Evolutionary conservation across 2,329 filamentous ascomycete genomes (phyloP).

Genomic region (Fusarium staphyleae): DNA sequence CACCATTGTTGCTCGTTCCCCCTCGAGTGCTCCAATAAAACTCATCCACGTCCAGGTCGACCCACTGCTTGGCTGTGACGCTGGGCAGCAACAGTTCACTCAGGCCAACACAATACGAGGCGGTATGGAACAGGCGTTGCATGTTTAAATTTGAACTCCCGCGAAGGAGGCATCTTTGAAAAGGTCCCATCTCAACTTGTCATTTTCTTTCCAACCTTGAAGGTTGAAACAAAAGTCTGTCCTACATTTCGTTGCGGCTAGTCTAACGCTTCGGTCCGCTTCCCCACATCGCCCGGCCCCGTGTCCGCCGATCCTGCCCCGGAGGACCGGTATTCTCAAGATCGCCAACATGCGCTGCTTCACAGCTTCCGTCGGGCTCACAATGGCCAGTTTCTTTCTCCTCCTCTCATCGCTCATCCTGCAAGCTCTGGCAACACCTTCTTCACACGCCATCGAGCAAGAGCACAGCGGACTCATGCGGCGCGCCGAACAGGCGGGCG

Average conservation of each 20-base stretch:
- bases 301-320: constrained; percentile 11
- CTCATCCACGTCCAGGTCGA: constrained; percentile 39
- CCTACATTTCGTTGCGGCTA: not conserved
- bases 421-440: constrained; percentile 3
- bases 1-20: constrained; percentile 22
- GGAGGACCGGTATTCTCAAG: constrained; percentile 2
- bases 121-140: constrained; percentile 19
- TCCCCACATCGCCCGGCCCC: constrained; percentile 27
- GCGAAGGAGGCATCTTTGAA: not conserved
- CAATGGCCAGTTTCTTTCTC: constrained; percentile 6
- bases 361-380: not conserved
- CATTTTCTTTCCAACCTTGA: not conserved
- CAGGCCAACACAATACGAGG: constrained; percentile 15
- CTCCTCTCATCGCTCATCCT: constrained; percentile 19
- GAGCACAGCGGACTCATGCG: constrained; percentile 10
- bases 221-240: not conserved
- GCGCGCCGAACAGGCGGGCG: constrained; percentile 46
- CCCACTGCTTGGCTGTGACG: constrained; percentile 24
- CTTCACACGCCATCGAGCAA: not conserved
- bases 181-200: not conserved
- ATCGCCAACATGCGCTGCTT: constrained; percentile 18
- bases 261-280: not conserved
- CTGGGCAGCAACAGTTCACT: constrained; percentile 43
- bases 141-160: constrained; percentile 4
- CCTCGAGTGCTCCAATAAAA: constrained; percentile 39